Base-by-base conservation (phyloP, 441 rosid species). In the Syzygium syzygioides region DNA sequence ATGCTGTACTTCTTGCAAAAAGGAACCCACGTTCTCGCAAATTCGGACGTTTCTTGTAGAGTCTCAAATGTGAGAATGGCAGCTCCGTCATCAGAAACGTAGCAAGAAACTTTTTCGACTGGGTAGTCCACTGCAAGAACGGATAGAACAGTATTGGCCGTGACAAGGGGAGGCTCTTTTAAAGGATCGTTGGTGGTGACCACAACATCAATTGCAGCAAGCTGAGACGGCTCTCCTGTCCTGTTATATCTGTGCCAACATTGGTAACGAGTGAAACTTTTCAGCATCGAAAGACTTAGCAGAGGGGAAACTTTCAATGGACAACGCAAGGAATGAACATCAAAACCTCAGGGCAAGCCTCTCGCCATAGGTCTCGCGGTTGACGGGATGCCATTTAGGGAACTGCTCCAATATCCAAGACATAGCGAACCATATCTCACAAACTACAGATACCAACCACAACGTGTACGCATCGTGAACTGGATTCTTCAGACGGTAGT, bases 381-480 rank as follows among this genome's bases (percentile, higher is more conserved):
- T 86, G 41, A 89, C 83, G 3, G 90, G 90, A 15, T 52, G 48
- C 90, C 90, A 89, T 86, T 89, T 89, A 12, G 88, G 88, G 86
- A 89, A 66, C 88, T 89, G 88, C 59, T 89, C 90, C 79, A 89
- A 55, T 5, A 89, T 89, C 90, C 90, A 89, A 18, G 90, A 62
- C 88, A 89, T 54, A 26, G 86, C 84, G 3, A 89, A 86, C 90
- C 90, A 89, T 28, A 86, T 86, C 86, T 89, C 90, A 34, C 90
- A 89, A 30, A 62, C 53, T 28, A 89, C 88, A 25, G 86, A 79
- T 84, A 86, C 86, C 41, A 76, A 60, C 90, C 90, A 89, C 88
- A 86, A 45, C 14, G 53, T 53, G 59, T 86, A 79, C 4, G 88
- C 90, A 54, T 86, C 86, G 17, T 79, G 56, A 71, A 89, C 90